phyloP scores from a whole-genome alignment of 176 grass and related monocot genomes.

The Carex pumila region DNA sequence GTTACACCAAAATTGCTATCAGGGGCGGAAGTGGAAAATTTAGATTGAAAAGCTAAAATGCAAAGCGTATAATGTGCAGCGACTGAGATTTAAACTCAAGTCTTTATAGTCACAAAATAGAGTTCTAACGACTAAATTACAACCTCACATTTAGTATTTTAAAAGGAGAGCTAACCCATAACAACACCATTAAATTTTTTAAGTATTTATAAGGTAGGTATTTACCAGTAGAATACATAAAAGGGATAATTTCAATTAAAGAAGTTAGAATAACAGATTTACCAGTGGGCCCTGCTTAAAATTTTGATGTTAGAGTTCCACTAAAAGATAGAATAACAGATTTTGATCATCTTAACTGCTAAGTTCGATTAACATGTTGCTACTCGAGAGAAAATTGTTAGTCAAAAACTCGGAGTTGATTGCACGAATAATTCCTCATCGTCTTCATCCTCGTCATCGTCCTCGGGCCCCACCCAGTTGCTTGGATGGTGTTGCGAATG shows the following conservation, averaged over 20 bases:
- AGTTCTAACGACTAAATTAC: too few relatives aligned
- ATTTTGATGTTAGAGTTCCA: neutral
- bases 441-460: constrained; percentile 59
- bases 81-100: too few relatives aligned
- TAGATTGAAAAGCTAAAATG: too few relatives aligned
- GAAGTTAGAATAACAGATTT: neutral
- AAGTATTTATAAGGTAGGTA: too few relatives aligned
- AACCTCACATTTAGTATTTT: too few relatives aligned
- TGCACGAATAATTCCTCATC: constrained; percentile 83
- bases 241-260: neutral
- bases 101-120: too few relatives aligned
- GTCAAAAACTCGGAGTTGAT: constrained; percentile 69
- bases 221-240: neutral
- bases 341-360: neutral
- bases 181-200: too few relatives aligned
- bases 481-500: constrained; percentile 72
- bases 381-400: constrained; percentile 20
- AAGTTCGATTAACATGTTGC: neutral
- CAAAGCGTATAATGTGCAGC: too few relatives aligned
- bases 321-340: neutral
- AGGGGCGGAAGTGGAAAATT: too few relatives aligned
- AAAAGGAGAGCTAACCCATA: too few relatives aligned
- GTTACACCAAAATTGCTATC: neutral
- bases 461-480: constrained; percentile 77
- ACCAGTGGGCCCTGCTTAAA: neutral